These are phyloP conservation scores for Cladosporium colombiae DNA, from an alignment of 2,329 filamentous ascomycete genomes.

Conservation along the genomic window DNA sequence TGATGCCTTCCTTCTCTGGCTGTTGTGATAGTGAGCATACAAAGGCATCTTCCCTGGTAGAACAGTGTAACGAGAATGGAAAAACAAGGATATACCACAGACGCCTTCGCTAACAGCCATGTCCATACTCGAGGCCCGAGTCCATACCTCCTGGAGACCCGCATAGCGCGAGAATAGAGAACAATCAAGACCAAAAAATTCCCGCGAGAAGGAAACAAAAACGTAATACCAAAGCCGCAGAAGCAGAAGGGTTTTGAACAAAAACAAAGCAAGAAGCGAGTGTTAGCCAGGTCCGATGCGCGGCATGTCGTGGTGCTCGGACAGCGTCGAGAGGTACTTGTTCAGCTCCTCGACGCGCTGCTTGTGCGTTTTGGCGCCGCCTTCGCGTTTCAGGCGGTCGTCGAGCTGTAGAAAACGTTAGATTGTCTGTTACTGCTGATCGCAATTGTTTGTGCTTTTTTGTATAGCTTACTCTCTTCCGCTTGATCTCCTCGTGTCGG, in stretches of 20 bases:
- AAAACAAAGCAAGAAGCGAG: neutral
- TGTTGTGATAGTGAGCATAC: neutral
- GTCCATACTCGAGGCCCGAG: neutral
- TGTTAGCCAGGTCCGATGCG: slow-evolving; percentile 59
- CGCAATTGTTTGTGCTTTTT: slow-evolving; percentile 7
- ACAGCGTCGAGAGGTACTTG: slow-evolving; percentile 84
- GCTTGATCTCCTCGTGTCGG: slow-evolving; percentile 75
- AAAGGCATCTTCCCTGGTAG: neutral
- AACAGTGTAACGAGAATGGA: neutral
- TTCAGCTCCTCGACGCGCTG: slow-evolving; percentile 95
- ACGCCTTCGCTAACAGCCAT: slow-evolving; percentile 5
- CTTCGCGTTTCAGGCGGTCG: slow-evolving; percentile 77
- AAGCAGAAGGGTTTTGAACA: neutral
- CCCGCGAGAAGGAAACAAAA: neutral
- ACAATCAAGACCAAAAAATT: no score
- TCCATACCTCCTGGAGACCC: neutral
- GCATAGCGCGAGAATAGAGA: neutral
- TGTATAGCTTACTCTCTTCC: slow-evolving; percentile 67
- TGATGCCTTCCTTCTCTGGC: neutral
- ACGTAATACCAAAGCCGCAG: neutral
- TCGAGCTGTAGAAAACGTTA: slow-evolving; percentile 60
- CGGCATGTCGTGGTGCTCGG: slow-evolving; percentile 96
- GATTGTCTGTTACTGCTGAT: neutral
- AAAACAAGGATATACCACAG: neutral
- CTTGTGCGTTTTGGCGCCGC: slow-evolving; percentile 87